Percentiles rank a stretch among this genome's conserved stretches.
Conservation (phyloP, 495 filamentous ascomycete species). For the Penicillium cataractarum region DNA sequence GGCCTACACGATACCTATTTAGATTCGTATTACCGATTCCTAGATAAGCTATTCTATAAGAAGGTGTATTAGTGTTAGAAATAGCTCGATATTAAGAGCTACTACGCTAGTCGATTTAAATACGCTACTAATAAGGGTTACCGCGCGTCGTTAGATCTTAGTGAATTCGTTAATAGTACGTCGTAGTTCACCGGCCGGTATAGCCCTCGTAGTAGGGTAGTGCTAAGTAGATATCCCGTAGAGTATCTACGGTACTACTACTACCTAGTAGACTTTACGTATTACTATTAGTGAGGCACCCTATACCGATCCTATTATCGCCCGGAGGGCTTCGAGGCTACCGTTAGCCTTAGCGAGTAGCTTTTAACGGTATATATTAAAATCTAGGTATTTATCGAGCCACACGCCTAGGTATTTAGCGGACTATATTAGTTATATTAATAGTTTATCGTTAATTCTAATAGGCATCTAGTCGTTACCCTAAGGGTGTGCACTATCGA, state of each 20-base stretch:
- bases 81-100: background rate
- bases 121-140: slow-evolving; percentile 15
- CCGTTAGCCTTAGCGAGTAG: slow-evolving; percentile 13
- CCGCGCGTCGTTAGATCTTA: slow-evolving; percentile 12
- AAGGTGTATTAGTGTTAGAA: background rate
- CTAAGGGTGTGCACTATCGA: too few species aligned
- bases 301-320: slow-evolving; percentile 18
- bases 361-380: slow-evolving; percentile 13
- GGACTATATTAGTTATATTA: background rate
- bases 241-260: slow-evolving; percentile 26
- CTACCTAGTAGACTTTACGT: slow-evolving; percentile 22
- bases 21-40: background rate
- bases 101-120: background rate
- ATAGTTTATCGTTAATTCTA: background rate
- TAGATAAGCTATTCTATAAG: background rate
- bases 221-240: slow-evolving; percentile 21
- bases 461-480: slow-evolving; percentile 10
- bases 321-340: slow-evolving; percentile 17
- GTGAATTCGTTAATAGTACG: slow-evolving; percentile 3
- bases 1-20: background rate
- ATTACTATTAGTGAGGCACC: slow-evolving; percentile 15
- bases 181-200: background rate
- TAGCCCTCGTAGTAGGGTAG: background rate
- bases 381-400: slow-evolving; percentile 14
- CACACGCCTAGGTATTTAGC: slow-evolving; percentile 14